Evolutionary conservation across 805 yeast species (phyloP).

Genomic region (Saccharomycopsis microspora): DNA sequence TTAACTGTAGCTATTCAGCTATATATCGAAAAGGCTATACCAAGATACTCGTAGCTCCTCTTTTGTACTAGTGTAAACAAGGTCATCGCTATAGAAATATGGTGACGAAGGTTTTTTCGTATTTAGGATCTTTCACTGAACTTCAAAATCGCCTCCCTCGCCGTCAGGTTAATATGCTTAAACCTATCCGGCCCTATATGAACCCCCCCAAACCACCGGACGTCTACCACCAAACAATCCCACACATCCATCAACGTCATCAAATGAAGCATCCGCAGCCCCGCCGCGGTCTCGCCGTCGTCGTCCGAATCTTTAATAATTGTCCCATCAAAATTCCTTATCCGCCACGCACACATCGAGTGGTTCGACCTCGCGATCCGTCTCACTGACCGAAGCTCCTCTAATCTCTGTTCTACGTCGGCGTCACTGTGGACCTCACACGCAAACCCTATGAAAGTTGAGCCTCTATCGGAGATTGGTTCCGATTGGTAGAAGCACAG

Average conservation of each 20-base stretch:
- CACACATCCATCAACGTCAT: slow-evolving; percentile 69
- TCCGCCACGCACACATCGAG: slow-evolving; percentile 82
- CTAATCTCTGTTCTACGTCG: slow-evolving; percentile 48
- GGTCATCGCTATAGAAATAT: too few species aligned
- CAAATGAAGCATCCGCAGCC: slow-evolving; percentile 72
- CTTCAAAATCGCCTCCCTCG: slow-evolving; percentile 61
- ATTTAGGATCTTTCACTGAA: too few species aligned
- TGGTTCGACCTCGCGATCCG: slow-evolving; percentile 62
- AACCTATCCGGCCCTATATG: slow-evolving; percentile 91
- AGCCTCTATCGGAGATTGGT: slow-evolving; percentile 71
- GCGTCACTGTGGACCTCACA: slow-evolving; percentile 49
- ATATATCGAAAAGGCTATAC: too few species aligned
- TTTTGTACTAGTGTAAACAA: too few species aligned
- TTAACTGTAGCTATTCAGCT: too few species aligned
- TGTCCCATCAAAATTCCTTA: slow-evolving; percentile 36
- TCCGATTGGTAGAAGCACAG: slow-evolving; percentile 33
- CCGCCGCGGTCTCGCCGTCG: slow-evolving; percentile 97
- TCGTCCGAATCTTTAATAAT: slow-evolving; percentile 73
- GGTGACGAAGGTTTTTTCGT: too few species aligned
- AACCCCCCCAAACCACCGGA: slow-evolving; percentile 88
- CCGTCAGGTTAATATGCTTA: slow-evolving; percentile 82
- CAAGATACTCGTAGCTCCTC: too few species aligned
- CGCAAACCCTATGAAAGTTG: slow-evolving; percentile 76
- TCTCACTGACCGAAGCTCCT: slow-evolving; percentile 46
- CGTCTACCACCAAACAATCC: slow-evolving; percentile 68